These are phyloP conservation scores for Leccinum fallax DNA, from an alignment of 1,284 basidiomycete genomes.

Conservation along the genomic window DNA sequence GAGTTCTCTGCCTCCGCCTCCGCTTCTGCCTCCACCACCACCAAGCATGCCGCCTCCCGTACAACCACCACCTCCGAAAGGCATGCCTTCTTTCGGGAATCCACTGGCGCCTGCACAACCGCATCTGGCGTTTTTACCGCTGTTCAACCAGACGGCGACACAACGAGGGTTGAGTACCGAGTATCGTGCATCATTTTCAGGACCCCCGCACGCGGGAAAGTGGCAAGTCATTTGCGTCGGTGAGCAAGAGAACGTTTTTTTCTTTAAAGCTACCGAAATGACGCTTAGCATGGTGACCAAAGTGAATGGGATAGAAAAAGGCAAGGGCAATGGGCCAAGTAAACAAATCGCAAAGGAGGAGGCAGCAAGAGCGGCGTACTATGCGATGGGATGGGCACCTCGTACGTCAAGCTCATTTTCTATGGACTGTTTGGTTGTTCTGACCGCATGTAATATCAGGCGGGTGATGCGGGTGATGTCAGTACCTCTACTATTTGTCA, in stretches of 20 bases:
- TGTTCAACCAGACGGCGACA: constrained; percentile 71
- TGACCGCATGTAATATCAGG: constrained; percentile 20
- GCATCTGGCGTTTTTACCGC: constrained; percentile 59
- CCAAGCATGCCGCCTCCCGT: constrained; percentile 31
- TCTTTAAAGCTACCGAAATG: background rate
- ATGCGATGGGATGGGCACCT: constrained; percentile 70
- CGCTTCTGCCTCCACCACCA: constrained; percentile 24
- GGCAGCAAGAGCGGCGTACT: constrained; percentile 67
- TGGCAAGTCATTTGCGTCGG: constrained; percentile 69
- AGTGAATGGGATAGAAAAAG: constrained; percentile 72
- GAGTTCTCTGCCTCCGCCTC: constrained; percentile 10
- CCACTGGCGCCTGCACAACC: constrained; percentile 61
- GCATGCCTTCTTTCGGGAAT: constrained; percentile 42
- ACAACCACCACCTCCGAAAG: constrained; percentile 29
- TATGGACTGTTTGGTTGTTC: background rate
- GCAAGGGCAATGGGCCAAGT: constrained; percentile 57
- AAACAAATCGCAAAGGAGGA: constrained; percentile 77
- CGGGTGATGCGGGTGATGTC: constrained; percentile 17
- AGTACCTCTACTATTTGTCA: background rate
- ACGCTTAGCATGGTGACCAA: constrained; percentile 17
- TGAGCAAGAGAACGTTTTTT: constrained; percentile 34
- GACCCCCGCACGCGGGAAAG: constrained; percentile 63
- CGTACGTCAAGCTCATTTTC: constrained; percentile 25
- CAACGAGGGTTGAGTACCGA: constrained; percentile 63
- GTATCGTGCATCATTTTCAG: constrained; percentile 59